Conservation (phyloP, 2,329 filamentous ascomycete genomes). For the Chaetomiaceae sp. region DNA sequence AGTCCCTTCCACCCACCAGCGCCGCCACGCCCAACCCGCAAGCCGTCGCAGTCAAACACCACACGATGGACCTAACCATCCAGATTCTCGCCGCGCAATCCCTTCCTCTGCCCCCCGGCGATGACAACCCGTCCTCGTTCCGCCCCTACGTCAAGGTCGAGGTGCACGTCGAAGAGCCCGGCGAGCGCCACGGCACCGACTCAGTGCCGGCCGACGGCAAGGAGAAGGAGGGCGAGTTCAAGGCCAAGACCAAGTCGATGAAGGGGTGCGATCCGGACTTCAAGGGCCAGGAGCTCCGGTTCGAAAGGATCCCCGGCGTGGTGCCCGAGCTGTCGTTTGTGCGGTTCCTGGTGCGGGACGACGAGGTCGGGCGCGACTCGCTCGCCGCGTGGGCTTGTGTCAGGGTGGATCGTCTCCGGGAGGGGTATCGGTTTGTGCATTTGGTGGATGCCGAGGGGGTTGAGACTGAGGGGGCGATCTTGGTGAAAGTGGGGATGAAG, state of each 20-base stretch:
- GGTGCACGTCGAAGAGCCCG: slow-evolving; percentile 70
- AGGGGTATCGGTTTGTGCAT: slow-evolving; percentile 73
- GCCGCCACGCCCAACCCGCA: slow-evolving; percentile 25
- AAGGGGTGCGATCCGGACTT: slow-evolving; percentile 62
- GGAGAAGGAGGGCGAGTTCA: slow-evolving; percentile 55
- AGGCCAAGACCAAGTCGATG: slow-evolving; percentile 49
- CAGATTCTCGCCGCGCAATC: slow-evolving; percentile 73
- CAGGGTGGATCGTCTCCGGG: slow-evolving; percentile 71
- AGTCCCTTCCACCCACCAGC: slow-evolving; percentile 24
- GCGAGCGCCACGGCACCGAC: slow-evolving; percentile 43
- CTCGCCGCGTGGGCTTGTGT: slow-evolving; percentile 87
- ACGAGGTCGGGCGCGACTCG: slow-evolving; percentile 73
- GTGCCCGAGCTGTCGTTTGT: slow-evolving; percentile 69
- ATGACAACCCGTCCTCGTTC: slow-evolving; percentile 53
- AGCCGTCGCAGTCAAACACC: slow-evolving; percentile 41
- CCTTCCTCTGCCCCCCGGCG: slow-evolving; percentile 59
- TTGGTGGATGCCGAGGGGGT: slow-evolving; percentile 63
- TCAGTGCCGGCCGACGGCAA: slow-evolving; percentile 39
- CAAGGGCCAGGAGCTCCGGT: slow-evolving; percentile 52
- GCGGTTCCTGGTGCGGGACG: slow-evolving; percentile 81
- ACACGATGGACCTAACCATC: slow-evolving; percentile 65
- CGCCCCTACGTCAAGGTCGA: slow-evolving; percentile 80
- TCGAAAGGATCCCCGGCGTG: slow-evolving; percentile 51
- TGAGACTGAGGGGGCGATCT: slow-evolving; percentile 61
- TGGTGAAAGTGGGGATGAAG: slow-evolving; percentile 69